These are phyloP conservation scores for Lentinus brumalis DNA, from an alignment of 768 basidiomycete genomes.

Conservation along the genomic window DNA sequence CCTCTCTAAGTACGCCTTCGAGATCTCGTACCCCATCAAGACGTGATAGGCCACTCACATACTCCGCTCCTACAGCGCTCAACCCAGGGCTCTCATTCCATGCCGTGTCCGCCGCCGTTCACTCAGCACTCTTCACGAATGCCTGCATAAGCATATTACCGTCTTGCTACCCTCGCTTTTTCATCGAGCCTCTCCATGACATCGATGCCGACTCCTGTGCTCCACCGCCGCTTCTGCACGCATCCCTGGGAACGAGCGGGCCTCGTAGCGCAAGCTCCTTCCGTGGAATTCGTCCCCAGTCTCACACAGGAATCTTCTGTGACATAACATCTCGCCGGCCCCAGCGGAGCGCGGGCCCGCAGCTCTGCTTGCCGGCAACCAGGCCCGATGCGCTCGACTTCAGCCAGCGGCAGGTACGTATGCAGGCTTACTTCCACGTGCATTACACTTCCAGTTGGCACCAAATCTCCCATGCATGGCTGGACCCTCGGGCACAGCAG, in stretches of 20 bases:
- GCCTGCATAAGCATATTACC: background rate
- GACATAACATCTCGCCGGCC: conserved; percentile 13
- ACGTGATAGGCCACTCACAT: conserved; percentile 9
- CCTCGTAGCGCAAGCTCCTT: conserved; percentile 14
- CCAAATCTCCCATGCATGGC: background rate
- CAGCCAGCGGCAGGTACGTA: conserved; percentile 13
- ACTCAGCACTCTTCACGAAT: background rate
- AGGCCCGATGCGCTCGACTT: conserved; percentile 5
- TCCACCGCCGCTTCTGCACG: conserved; percentile 7
- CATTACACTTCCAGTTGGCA: background rate
- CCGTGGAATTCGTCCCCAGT: conserved; percentile 10
- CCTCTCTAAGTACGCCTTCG: background rate
- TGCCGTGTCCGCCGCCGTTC: background rate
- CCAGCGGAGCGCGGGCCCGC: conserved; percentile 21
- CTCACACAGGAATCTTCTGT: conserved; percentile 11
- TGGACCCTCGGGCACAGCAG: no score
- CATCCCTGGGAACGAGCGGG: conserved; percentile 6
- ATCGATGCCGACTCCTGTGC: conserved; percentile 2
- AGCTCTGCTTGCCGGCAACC: conserved; percentile 4
- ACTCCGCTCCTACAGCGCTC: background rate
- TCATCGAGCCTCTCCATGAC: conserved; percentile 1
- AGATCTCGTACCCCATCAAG: conserved; percentile 1
- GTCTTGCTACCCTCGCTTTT: background rate
- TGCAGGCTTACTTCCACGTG: conserved; percentile 16
- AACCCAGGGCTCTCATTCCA: background rate